Percentiles rank a stretch among this genome's conserved stretches.
Conservation (phyloP, 2,329 filamentous ascomycete genomes). For the Aspergillus sp. region DNA sequence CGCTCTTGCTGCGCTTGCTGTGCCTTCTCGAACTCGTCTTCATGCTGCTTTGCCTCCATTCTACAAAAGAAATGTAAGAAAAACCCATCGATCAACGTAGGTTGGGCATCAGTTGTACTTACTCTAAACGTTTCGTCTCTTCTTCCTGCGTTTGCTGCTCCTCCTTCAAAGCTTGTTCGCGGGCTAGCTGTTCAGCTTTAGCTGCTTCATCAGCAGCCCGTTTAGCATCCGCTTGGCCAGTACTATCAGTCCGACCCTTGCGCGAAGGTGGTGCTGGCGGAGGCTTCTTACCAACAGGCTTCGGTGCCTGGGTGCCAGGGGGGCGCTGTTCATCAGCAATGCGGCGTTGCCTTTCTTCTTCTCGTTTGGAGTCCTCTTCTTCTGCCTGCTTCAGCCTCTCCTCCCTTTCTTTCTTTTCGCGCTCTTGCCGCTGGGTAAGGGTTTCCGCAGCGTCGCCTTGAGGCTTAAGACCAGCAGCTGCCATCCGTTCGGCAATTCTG, state of each 20-base stretch:
- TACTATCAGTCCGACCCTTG: constrained; percentile 61
- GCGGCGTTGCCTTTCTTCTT: constrained; percentile 80
- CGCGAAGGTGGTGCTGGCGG: constrained; percentile 71
- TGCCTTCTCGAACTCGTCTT: constrained; percentile 77
- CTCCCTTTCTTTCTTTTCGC: constrained; percentile 82
- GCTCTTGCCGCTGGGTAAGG: constrained; percentile 78
- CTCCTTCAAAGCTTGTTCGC: constrained; percentile 54
- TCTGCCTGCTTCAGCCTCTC: constrained; percentile 87
- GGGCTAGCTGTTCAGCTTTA: constrained; percentile 62
- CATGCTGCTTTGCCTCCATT: constrained; percentile 70
- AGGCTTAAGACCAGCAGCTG: constrained; percentile 86
- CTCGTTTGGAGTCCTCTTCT: constrained; percentile 86
- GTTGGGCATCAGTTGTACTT: constrained; percentile 49
- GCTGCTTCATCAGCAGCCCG: constrained; percentile 58
- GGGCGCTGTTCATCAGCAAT: constrained; percentile 70
- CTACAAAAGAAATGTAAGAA: constrained; percentile 49
- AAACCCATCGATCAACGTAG: not conserved
- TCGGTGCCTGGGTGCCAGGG: constrained; percentile 57
- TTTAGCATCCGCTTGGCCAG: constrained; percentile 58
- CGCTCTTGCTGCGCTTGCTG: constrained; percentile 78
- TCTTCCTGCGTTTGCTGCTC: constrained; percentile 75
- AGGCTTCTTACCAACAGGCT: constrained; percentile 65
- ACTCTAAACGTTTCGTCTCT: constrained; percentile 78
- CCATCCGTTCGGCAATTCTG: constrained; percentile 93
- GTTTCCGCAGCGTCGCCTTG: constrained; percentile 77